Conservation (phyloP, 768 basidiomycete genomes). For the Termitomyces sp. region DNA sequence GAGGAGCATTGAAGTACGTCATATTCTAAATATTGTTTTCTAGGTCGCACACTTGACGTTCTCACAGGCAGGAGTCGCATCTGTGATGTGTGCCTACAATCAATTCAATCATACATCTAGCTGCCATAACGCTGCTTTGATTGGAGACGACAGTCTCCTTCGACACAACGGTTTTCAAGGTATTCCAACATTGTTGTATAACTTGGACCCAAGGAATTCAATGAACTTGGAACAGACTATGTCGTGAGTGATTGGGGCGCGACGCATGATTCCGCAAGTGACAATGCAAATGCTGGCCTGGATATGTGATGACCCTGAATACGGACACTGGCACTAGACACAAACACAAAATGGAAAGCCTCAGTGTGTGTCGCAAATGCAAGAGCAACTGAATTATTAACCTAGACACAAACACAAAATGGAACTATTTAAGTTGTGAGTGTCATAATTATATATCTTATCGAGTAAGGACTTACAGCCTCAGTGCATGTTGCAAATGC, state of each 20-base stretch:
- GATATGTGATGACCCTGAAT: too few species aligned
- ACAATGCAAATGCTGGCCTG: too few species aligned
- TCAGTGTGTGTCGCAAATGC: too few species aligned
- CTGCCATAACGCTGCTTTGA: conserved; percentile 51
- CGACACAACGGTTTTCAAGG: conserved; percentile 40
- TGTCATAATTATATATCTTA: too few species aligned
- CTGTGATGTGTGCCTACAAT: conserved; percentile 52
- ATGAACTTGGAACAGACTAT: conserved; percentile 24
- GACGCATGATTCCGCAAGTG: conserved; percentile 7
- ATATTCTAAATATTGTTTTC: neutral
- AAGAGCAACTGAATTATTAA: too few species aligned
- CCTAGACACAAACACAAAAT: too few species aligned
- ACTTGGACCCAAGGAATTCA: too few species aligned
- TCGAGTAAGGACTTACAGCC: too few species aligned
- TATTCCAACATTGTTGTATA: conserved; percentile 4
- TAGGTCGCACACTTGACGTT: neutral
- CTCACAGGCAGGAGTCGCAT: conserved; percentile 40
- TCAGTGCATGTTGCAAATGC: too few species aligned
- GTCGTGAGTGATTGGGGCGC: conserved; percentile 52
- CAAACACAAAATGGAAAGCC: too few species aligned
- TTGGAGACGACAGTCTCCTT: conserved; percentile 38
- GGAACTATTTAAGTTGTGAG: too few species aligned
- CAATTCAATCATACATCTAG: conserved; percentile 57
- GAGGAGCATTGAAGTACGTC: conserved; percentile 39
- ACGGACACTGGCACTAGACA: too few species aligned